Evolutionary conservation across 108 stramenopile species (phyloP), one percentile per base, ranked within the genome.

Genomic region (Fistulifera pelliculosa): DNA sequence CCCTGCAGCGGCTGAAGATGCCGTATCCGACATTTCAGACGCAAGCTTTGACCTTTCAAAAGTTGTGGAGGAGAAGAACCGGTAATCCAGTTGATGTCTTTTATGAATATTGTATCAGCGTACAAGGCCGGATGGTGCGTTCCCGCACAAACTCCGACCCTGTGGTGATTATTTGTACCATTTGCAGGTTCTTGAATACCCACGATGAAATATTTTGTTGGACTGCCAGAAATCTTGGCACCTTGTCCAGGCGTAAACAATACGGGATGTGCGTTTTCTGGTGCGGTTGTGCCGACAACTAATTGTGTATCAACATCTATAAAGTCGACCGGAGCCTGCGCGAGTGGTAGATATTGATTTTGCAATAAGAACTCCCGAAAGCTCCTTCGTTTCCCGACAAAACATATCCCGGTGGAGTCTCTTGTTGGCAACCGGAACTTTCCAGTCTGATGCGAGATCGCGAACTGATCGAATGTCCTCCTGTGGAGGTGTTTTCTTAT

Each of bases 351-450:
- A 64, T 94, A 96, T 58, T 94, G 70, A 2, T 85, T 70, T 45
- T 45, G 19, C 44, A 19, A 21, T 22, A 98, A 57, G 59, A 95
- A 98, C 0, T 79, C 70, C 15, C 70, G 77, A 73, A 93, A 85
- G 58, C 50, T 50, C 60, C 23, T 25, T 31, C 94, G 80, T 64
- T 94, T 94, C 31, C 95, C 95, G 8, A 98, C 80, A 70, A 96
- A 98, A 61, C 97, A 98, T 52, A 98, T 94, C 2, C 97, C 97
- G 75, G 93, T 85, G 13, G 79, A 82, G 40, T 98, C 97, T 51
- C 73, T 95, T 94, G 24, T 50, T 52, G 10, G 94, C 94, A 15
- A 77, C 93, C 7, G 87, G 84, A 2, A 96, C 71, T 10, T 80
- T 55, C 1, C 74, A 86, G 24, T 70, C 27, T 13, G 50, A 27